phyloP scores from a whole-genome alignment of 352 stramenopile genomes.

The Globisporangium rhizosaccharum region DNA sequence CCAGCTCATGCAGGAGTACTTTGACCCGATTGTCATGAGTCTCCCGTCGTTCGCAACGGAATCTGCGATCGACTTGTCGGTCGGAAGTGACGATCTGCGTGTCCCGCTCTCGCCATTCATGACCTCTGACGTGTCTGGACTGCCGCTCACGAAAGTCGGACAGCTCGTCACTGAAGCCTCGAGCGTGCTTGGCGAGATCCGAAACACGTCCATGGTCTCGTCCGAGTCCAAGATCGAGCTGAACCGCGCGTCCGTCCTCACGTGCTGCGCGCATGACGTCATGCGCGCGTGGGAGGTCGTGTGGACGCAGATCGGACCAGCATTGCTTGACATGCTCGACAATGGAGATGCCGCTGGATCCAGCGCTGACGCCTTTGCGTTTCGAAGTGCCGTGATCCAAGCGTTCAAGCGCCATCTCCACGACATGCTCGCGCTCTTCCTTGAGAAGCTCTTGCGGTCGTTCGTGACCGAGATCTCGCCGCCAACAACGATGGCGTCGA shows the following conservation, averaged over 20 bases:
- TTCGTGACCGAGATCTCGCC: constrained; percentile 37
- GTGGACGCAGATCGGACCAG: constrained; percentile 42
- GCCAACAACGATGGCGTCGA: constrained; percentile 27
- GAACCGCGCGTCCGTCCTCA: constrained; percentile 40
- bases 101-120: constrained; percentile 2
- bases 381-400: constrained; percentile 23
- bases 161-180: constrained; percentile 43
- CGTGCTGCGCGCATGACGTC: constrained; percentile 41
- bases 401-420: constrained; percentile 40
- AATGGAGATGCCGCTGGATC: constrained; percentile 2
- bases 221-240: constrained; percentile 69
- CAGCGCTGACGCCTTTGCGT: constrained; percentile 1
- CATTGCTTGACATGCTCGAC: constrained; percentile 46
- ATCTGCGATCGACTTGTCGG: constrained; percentile 12
- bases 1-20: constrained; percentile 57
- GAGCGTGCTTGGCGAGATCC: constrained; percentile 47
- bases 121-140: constrained; percentile 1
- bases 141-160: constrained; percentile 29
- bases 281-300: constrained; percentile 42
- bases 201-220: constrained; percentile 60
- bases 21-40: constrained; percentile 36
- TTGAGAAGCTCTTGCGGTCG: constrained; percentile 37
- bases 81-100: constrained; percentile 1
- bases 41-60: constrained; percentile 31
- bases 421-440: constrained; percentile 43